phyloP scores from a whole-genome alignment of 2,329 filamentous ascomycete genomes.

The Geosmithia flava region DNA sequence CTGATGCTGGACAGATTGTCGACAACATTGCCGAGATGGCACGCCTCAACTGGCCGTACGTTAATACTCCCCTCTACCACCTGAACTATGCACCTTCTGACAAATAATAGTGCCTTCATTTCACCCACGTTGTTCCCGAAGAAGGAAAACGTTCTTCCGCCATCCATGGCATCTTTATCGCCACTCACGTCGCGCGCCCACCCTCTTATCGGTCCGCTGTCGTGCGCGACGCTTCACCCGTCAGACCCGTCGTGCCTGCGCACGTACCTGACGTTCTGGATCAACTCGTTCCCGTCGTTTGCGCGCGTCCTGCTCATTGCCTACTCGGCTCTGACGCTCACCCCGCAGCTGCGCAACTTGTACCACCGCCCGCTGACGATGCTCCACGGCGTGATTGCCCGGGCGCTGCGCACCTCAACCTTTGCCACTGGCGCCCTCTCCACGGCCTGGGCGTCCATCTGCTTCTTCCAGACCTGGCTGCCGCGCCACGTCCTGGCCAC shows the following conservation, averaged over 20 bases:
- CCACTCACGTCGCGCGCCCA: slow-evolving; percentile 78
- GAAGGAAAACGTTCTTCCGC: slow-evolving; percentile 50
- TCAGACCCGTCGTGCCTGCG: slow-evolving; percentile 77
- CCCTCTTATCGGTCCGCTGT: slow-evolving; percentile 72
- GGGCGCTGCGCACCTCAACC: slow-evolving; percentile 61
- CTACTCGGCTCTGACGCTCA: slow-evolving; percentile 53
- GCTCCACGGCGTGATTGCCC: slow-evolving; percentile 52
- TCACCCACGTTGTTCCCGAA: slow-evolving; percentile 79
- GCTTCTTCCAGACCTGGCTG: slow-evolving; percentile 72
- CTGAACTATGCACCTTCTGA: slow-evolving; percentile 1
- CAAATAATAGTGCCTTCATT: slow-evolving; percentile 49
- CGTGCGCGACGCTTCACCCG: slow-evolving; percentile 83
- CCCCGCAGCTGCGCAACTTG: slow-evolving; percentile 56
- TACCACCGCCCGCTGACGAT: slow-evolving; percentile 57
- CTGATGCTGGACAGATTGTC: slow-evolving; percentile 60
- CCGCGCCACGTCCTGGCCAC: slow-evolving; percentile 65
- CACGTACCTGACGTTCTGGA: slow-evolving; percentile 79
- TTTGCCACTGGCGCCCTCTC: slow-evolving; percentile 72
- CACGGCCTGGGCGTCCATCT: slow-evolving; percentile 79
- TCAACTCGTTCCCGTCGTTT: slow-evolving; percentile 68
- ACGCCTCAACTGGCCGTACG: slow-evolving; percentile 70
- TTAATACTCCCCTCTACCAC: slow-evolving; percentile 8
- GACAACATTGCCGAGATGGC: slow-evolving; percentile 76
- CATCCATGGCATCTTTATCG: slow-evolving; percentile 53
- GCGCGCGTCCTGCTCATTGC: slow-evolving; percentile 67